Evolutionary conservation across 2,329 filamentous ascomycete genomes (phyloP).

Genomic region (Setomelanomma holmii): DNA sequence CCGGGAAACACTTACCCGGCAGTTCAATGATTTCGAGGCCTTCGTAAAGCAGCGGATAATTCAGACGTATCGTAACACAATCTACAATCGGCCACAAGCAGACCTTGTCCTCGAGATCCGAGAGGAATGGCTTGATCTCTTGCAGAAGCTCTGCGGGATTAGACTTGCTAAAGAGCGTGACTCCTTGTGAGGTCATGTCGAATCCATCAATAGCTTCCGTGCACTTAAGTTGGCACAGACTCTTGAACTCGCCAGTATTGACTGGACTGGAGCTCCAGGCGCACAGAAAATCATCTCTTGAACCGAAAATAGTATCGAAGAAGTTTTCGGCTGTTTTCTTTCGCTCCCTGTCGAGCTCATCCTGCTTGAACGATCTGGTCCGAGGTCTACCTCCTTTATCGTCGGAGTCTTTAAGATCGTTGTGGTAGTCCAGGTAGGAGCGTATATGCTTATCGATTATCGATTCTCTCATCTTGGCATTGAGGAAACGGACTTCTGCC

Average conservation of each 20-base stretch:
- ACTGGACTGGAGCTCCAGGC: conserved; percentile 13
- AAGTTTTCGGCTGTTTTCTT: conserved; percentile 31
- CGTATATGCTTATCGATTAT: conserved; percentile 24
- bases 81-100: conserved; percentile 34
- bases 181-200: background rate
- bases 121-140: conserved; percentile 21
- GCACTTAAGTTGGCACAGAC: conserved; percentile 23
- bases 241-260: conserved; percentile 17
- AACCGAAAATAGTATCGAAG: conserved; percentile 27
- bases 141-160: conserved; percentile 14
- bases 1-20: no score
- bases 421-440: conserved; percentile 17
- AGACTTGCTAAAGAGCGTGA: conserved; percentile 1
- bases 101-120: conserved; percentile 16
- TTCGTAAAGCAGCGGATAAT: conserved; percentile 16
- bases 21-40: conserved; percentile 27
- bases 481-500: conserved; percentile 25
- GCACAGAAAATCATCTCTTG: conserved; percentile 12
- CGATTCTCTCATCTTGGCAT: conserved; percentile 10
- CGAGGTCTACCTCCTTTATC: conserved; percentile 16
- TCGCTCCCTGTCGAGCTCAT: conserved; percentile 18
- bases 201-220: conserved; percentile 12
- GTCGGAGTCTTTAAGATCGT: conserved; percentile 21
- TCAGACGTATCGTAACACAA: conserved; percentile 17
- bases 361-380: conserved; percentile 4